Base-by-base conservation (phyloP, 345 rosid genomes). In the Brassica nigra region DNA sequence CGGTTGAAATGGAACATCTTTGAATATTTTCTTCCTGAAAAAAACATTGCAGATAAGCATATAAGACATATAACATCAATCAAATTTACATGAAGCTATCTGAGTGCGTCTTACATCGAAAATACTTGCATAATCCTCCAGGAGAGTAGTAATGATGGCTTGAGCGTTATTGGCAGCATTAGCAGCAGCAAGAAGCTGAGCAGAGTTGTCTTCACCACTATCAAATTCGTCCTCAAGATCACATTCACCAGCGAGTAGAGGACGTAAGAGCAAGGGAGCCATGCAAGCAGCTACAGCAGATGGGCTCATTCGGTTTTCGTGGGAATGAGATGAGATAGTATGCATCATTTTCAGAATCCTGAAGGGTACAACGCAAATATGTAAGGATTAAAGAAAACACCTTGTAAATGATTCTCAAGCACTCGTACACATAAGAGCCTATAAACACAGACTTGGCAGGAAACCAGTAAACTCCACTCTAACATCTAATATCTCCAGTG, bases 131-230 rank as follows among this genome's bases (percentile, higher is more conserved):
- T 91, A 91, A 83, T 95, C 98, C 88, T 95, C 99, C 76, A 95
- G 66, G 74, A 95, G 95, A 23, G 89, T 87, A 42, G 95, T 85
- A 73, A 93, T 84, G 78, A 93, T 90, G 78, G 91, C 92, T 82
- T 95, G 98, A n/a, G 98, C 99, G 74, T 89, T 93, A 84, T 91
- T 91, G 58, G 98, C 99, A 72, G 99, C 98, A 86, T 87, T 95
- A 62, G 99, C 98, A 80, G 99, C 99, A 89, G 99, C 99, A 82
- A 95, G n/a, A n/a, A n/a, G 97, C 89, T 93, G 99, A 27, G 99
- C 95, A 73, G 99, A 90, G 79, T 86, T 92, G 84, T 93, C 98
- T 69, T 92, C 97, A 80, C 86, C 86, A 23, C 79, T 62, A 80
- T 95, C 98, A 76, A 91, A 93, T 49, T 91, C 97, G 72, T 95